These are phyloP conservation scores for Beauveria rudraprayagi DNA, from an alignment of 2,329 filamentous ascomycete species.

Conservation along the genomic window DNA sequence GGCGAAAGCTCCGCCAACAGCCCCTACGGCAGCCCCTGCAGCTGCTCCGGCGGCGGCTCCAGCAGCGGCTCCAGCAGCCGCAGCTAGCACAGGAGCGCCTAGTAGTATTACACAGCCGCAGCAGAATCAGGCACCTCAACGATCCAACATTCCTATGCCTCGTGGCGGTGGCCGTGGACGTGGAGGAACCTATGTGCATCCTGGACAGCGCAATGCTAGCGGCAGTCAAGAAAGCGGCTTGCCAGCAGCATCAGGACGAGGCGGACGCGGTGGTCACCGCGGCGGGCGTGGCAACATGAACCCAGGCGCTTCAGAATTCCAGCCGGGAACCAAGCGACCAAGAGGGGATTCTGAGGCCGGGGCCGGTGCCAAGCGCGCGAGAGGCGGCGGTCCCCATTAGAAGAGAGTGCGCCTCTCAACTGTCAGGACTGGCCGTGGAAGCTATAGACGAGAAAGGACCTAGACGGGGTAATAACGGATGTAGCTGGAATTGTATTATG, in stretches of 20 bases:
- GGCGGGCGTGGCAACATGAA: constrained; percentile 39
- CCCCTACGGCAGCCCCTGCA: constrained; percentile 12
- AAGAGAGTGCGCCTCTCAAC: not conserved
- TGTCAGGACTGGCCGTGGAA: not conserved
- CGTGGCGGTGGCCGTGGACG: constrained; percentile 33
- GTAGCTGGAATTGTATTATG: constrained; percentile 6
- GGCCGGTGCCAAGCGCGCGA: constrained; percentile 34
- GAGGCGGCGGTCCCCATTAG: constrained; percentile 29
- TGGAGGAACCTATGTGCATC: constrained; percentile 30
- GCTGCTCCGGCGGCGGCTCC: constrained; percentile 10
- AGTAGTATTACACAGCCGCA: constrained; percentile 11
- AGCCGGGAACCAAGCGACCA: constrained; percentile 49
- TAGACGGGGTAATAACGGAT: not conserved
- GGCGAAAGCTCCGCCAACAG: constrained; percentile 4
- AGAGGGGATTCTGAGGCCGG: constrained; percentile 42
- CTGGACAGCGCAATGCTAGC: constrained; percentile 27
- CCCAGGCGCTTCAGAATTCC: constrained; percentile 45
- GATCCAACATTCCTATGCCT: constrained; percentile 34
- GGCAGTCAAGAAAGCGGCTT: constrained; percentile 28
- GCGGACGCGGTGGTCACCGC: constrained; percentile 34
- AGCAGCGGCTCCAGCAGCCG: constrained; percentile 8
- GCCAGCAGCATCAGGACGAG: constrained; percentile 22
- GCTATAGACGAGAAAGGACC: not conserved
- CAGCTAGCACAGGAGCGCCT: constrained; percentile 11
- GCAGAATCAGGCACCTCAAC: constrained; percentile 15